Base-by-base conservation (phyloP, 345 rosid species). In the Aurinia saxatilis region DNA sequence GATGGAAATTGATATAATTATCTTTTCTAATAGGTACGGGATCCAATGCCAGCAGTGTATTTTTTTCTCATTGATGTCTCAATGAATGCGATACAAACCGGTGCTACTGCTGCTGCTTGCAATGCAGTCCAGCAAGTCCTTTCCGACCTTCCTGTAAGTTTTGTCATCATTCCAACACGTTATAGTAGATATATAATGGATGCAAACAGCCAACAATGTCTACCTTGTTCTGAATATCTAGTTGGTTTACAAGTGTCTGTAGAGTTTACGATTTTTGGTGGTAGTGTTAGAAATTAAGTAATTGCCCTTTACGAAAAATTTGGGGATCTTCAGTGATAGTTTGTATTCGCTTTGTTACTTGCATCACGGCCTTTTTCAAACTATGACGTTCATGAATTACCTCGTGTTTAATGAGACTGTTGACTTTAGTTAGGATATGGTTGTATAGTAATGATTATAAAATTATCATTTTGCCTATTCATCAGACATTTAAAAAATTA, bases 101-200 rank as follows among this genome's bases (percentile, higher is more conserved):
- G 96, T 70, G 96, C 96, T 40, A 86, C 98, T 66, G 98, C 98
- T 49, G 96, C 96, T 48, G 96, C 98, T 63, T 91, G 98, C 77
- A 81, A 81, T 74, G 91, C 96, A 34, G 82, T 91, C 52, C 82
- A 64, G 77, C 96, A 91, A 91, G 95, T 91, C 58, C 79, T 91
- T 73, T 67, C 78, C 67, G 95, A 91, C 75, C 88, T 91, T 81
- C 95, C 98, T 15, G 98, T 91, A 68, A 82, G 95, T 79, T 63
- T 23, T 47, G 17, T 48, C 50, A 25, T 48, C 45, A 27, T 68
- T 66, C 60, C 37, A 63, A 17, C 72, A 29, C 52, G 50, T 7
- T 13, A 31, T 42, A 11, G 42, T 50, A 11, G 41, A 25, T 60
- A 25, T 14, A 52, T 14, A 53, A 38, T 18, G 13, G 27, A 27